These are phyloP conservation scores for Domatiomyces catenatus DNA, from an alignment of 2,329 filamentous ascomycete genomes.

Conservation along the genomic window DNA sequence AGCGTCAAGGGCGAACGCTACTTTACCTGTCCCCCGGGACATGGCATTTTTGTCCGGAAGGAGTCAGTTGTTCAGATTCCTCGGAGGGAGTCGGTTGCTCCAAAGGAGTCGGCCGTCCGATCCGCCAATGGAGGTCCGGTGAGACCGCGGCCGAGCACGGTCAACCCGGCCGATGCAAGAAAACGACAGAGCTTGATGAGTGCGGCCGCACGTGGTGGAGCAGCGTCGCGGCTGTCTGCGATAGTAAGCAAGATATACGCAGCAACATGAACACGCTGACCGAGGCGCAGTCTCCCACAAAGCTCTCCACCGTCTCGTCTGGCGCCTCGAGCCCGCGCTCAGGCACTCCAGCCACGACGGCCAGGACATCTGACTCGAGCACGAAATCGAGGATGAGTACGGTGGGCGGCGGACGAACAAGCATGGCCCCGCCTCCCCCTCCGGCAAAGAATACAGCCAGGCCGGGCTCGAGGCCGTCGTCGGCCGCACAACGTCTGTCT, in stretches of 20 bases:
- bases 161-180: slow-evolving; percentile 39
- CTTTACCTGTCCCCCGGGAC: slow-evolving; percentile 56
- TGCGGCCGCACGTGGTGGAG: slow-evolving; percentile 36
- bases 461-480: slow-evolving; percentile 19
- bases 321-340: slow-evolving; percentile 48
- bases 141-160: slow-evolving; percentile 27
- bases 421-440: slow-evolving; percentile 50
- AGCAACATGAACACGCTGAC: slow-evolving; percentile 13
- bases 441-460: slow-evolving; percentile 5
- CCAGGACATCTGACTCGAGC: slow-evolving; percentile 28
- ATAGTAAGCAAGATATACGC: slow-evolving; percentile 20
- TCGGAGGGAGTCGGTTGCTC: slow-evolving; percentile 31
- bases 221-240: slow-evolving; percentile 24
- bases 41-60: slow-evolving; percentile 79
- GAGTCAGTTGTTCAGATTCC: slow-evolving; percentile 47
- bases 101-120: slow-evolving; percentile 14
- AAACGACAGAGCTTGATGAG: slow-evolving; percentile 54
- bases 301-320: slow-evolving; percentile 42
- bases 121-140: slow-evolving; percentile 19
- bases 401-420: slow-evolving; percentile 35
- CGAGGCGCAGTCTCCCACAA: slow-evolving; percentile 50
- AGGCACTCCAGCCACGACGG: slow-evolving; percentile 44
- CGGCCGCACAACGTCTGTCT: slow-evolving; percentile 4
- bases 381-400: slow-evolving; percentile 42
- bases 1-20: slow-evolving; percentile 76